Evolutionary conservation across 495 filamentous ascomycete species (phyloP), one percentile per base, ranked within the genome.

Genomic region (Durotheca rogersii): DNA sequence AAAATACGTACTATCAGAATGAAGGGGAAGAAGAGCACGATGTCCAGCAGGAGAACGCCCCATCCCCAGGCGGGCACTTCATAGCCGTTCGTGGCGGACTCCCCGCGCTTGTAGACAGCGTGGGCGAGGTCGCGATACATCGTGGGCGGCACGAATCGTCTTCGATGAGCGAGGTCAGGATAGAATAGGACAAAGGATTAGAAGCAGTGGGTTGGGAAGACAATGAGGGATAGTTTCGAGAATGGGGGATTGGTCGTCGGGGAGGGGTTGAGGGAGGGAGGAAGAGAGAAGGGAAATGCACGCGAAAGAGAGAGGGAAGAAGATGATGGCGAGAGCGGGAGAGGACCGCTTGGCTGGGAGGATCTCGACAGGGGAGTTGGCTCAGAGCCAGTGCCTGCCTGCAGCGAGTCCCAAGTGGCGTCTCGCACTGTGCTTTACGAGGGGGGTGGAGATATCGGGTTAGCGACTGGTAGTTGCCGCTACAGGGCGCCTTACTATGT

Each of bases 1-100:
- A 7, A 14, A 20, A 53, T 60, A 41, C 41, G 29, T 67, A 76
- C 73, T 27, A 64, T 39, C 33, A 73, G 4, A 19, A 68, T 35
- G 14, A 67, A 30, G 25, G 73, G 73, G 30, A 72, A 21, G 59
- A 76, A 73, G 31, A 73, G 6, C 7, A 76, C 3, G 38, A 66
- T 12, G 37, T 73, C 60, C 19, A 53, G 33, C 6, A 72, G 7
- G 32, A 65, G 12, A 16, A 66, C 12, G n/a, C 27, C 52, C 51
- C 55, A 61, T 15, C 54, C 56, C 66, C 66, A 68, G 16, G 40
- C 52, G n/a, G 66, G 66, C 48, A 66, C 53, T 49, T 66, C 27
- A 40, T 64, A 62, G 46, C 38, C 56, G 20, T 37, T 45, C 47
- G 58, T 49, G 33, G 58, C 41, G 38, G 44, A 23, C 40, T 60